Evolutionary conservation across 345 rosid species (phyloP).

Genomic region (Viola odorata): DNA sequence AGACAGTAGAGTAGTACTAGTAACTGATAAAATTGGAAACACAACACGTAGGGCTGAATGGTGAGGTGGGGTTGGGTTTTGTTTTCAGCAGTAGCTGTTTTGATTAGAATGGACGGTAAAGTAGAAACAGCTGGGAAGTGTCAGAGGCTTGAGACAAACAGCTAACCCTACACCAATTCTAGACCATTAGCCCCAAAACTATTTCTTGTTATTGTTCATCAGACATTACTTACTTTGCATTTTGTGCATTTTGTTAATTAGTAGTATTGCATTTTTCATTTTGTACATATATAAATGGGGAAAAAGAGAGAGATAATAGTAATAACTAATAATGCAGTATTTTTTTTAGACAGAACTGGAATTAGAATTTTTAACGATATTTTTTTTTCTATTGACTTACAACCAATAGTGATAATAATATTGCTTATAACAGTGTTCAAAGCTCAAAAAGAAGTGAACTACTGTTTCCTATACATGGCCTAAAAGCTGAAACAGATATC

Average conservation of each 20-base stretch:
- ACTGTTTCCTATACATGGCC: neutral
- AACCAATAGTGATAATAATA: neutral
- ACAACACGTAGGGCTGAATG: too few species aligned
- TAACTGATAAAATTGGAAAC: too few species aligned
- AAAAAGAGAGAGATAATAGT: too few species aligned
- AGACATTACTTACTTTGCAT: neutral
- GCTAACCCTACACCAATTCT: too few species aligned
- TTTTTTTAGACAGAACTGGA: neutral
- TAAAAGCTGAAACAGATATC: neutral
- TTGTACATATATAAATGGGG: too few species aligned
- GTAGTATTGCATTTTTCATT: neutral
- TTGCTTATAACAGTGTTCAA: neutral
- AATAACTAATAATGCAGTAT: too few species aligned
- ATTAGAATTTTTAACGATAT: too few species aligned
- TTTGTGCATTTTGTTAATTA: too few species aligned
- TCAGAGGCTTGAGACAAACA: conserved; percentile 18
- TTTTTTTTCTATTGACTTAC: too few species aligned
- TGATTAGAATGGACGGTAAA: neutral
- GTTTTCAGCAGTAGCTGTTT: neutral
- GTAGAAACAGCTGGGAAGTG: conserved; percentile 13
- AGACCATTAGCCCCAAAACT: neutral
- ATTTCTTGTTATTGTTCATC: conserved; percentile 1
- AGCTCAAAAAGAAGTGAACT: neutral
- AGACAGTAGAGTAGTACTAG: too few species aligned
- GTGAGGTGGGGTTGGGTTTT: neutral